Percentiles rank a stretch among this genome's conserved stretches.
phyloP scores from a whole-genome alignment of 73 alveolate species.

The Blepharisma japonicum region DNA sequence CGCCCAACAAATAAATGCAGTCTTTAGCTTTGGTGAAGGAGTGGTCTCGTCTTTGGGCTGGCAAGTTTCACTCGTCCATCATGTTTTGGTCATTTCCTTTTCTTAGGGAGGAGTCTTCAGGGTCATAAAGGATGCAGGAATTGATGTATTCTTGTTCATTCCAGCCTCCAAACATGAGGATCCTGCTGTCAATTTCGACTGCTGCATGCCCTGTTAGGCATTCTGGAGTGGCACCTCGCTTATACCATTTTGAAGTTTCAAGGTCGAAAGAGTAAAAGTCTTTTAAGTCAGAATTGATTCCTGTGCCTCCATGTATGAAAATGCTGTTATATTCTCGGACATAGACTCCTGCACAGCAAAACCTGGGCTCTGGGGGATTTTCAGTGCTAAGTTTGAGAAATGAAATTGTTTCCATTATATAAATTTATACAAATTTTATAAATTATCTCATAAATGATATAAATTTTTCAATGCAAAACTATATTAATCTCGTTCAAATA shows the following conservation, averaged over 20 bases:
- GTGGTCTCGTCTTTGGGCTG: conserved; percentile 24
- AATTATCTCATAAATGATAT: too few relatives aligned
- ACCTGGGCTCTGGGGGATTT: conserved; percentile 2
- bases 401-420: too few relatives aligned
- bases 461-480: too few relatives aligned
- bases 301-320: conserved; percentile 16
- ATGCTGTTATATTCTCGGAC: neutral
- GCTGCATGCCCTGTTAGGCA: conserved; percentile 13
- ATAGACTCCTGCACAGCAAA: conserved; percentile 15
- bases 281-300: neutral
- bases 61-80: neutral
- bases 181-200: conserved; percentile 21
- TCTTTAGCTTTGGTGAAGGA: neutral
- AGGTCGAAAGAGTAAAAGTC: neutral
- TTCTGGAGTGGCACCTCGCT: neutral
- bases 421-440: too few relatives aligned
- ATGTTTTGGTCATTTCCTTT: neutral
- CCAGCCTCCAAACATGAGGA: conserved; percentile 23
- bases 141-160: neutral
- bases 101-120: neutral
- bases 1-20: conserved; percentile 3
- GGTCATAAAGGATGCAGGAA: neutral
- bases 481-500: too few relatives aligned
- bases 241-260: neutral
- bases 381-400: too few relatives aligned